phyloP scores from a whole-genome alignment of 2,329 filamentous ascomycete genomes.

The Fusarium sambucinum region DNA sequence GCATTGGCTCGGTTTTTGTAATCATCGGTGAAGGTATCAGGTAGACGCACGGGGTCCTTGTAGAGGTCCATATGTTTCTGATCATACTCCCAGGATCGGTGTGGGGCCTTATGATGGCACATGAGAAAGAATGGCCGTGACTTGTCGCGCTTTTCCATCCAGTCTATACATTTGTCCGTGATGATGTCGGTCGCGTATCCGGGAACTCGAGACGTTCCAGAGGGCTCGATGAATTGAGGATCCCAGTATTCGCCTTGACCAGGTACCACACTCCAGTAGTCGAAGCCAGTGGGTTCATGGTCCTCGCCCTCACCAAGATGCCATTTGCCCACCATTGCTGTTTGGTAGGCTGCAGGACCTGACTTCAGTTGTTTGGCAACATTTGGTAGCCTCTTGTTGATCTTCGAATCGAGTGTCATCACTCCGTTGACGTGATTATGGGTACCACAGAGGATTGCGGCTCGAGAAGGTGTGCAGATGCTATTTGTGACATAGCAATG shows the following conservation, averaged over 20 bases:
- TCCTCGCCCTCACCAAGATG: constrained; percentile 62
- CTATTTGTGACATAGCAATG: constrained; percentile 67
- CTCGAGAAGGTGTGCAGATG: constrained; percentile 65
- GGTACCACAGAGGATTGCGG: constrained; percentile 62
- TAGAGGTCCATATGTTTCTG: constrained; percentile 63
- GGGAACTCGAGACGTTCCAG: constrained; percentile 47
- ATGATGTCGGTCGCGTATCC: constrained; percentile 67
- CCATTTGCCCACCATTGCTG: constrained; percentile 67
- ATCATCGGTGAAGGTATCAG: constrained; percentile 66
- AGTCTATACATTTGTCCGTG: constrained; percentile 62
- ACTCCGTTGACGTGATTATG: constrained; percentile 67
- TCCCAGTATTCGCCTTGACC: constrained; percentile 67
- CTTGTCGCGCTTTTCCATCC: constrained; percentile 52
- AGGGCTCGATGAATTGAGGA: constrained; percentile 60
- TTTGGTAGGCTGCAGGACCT: constrained; percentile 58
- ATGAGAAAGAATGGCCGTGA: constrained; percentile 65
- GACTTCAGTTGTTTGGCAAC: constrained; percentile 63
- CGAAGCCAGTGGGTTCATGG: constrained; percentile 63
- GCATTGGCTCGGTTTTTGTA: constrained; percentile 66
- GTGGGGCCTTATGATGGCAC: constrained; percentile 69
- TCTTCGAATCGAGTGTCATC: constrained; percentile 59
- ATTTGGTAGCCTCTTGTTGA: constrained; percentile 64
- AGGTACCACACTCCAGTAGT: constrained; percentile 64
- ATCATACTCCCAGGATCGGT: constrained; percentile 65
- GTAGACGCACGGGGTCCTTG: constrained; percentile 58